Conservation (phyloP, 345 rosid genomes). For the Sapria himalayana region DNA sequence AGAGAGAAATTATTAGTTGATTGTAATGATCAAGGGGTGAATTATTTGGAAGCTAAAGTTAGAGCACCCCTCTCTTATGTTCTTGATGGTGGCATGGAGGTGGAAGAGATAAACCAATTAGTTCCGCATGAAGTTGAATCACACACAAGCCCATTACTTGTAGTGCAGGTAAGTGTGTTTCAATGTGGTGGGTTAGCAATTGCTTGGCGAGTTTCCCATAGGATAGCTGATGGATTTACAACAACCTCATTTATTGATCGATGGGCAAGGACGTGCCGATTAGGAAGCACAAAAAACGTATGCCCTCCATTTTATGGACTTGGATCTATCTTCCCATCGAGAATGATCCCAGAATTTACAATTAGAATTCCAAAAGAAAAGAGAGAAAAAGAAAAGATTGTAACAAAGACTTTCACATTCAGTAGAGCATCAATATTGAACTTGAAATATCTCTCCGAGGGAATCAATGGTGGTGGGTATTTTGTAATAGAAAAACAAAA, state of each 20-base stretch:
- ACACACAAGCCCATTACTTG: constrained; percentile 2
- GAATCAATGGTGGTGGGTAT: constrained; percentile 7
- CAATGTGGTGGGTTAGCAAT: constrained; percentile 10
- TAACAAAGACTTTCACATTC: constrained; percentile 16
- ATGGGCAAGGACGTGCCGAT: constrained; percentile 6
- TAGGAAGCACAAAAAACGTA: not conserved
- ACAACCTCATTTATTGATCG: not conserved
- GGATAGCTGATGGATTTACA: constrained; percentile 8
- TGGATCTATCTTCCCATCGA: constrained; percentile 2
- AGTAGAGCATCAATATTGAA: not conserved
- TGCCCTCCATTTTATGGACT: not conserved
- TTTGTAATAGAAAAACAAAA: constrained; percentile 9
- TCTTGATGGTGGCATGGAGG: constrained; percentile 1
- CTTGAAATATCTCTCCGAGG: not conserved
- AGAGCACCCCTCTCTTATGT: constrained; percentile 3
- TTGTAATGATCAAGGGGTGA: constrained; percentile 10
- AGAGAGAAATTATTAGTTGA: constrained; percentile 3
- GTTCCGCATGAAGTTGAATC: constrained; percentile 5
- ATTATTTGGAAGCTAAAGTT: constrained; percentile 9
- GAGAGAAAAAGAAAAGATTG: constrained; percentile 8
- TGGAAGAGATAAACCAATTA: constrained; percentile 2
- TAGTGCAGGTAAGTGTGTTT: constrained; percentile 7
- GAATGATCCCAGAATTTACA: not conserved
- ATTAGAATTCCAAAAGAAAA: not conserved
- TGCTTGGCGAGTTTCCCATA: constrained; percentile 7